A percentile compares a stretch with the other conserved stretches of the same genome.
phyloP scores from a whole-genome alignment of 208 protist species.

The Leptomonas pyrrhocoris region DNA sequence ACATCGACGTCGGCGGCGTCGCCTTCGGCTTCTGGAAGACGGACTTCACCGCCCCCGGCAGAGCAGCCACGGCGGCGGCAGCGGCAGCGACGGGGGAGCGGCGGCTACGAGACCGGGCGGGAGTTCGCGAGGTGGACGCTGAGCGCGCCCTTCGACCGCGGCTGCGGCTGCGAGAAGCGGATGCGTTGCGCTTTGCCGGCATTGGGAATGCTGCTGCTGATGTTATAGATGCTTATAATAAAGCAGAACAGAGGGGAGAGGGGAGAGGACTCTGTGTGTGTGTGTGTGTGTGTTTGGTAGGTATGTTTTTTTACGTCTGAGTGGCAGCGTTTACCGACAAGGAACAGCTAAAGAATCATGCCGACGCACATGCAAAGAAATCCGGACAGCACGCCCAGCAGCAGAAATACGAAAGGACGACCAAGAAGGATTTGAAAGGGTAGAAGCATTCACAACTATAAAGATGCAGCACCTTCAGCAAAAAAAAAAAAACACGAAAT shows the following conservation, averaged over 20 bases:
- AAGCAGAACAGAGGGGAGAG: neutral
- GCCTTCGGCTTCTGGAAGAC: slow-evolving; percentile 8
- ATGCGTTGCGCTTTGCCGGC: slow-evolving; percentile 32
- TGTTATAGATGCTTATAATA: neutral
- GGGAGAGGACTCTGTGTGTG: neutral
- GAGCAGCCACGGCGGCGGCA: slow-evolving; percentile 10
- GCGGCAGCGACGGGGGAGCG: slow-evolving; percentile 14
- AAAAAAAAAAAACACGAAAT: no score
- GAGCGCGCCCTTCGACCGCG: slow-evolving; percentile 16
- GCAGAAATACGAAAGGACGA: no score
- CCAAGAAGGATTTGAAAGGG: no score
- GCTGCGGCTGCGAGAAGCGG: slow-evolving; percentile 22
- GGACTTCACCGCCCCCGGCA: neutral
- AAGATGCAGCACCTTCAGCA: no score
- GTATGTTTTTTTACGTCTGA: no score
- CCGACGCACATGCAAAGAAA: no score
- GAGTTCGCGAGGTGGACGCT: slow-evolving; percentile 14
- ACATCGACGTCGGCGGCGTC: slow-evolving; percentile 13
- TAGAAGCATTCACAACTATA: no score
- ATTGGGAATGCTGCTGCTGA: neutral
- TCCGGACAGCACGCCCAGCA: no score
- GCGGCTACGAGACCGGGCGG: slow-evolving; percentile 21
- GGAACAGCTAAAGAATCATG: no score
- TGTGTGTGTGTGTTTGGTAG: neutral
- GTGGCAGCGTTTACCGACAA: no score